Percentiles rank a stretch among this genome's conserved stretches.
Conservation (phyloP, 2,329 filamentous ascomycete genomes). For the Colletotrichum endophyticum region DNA sequence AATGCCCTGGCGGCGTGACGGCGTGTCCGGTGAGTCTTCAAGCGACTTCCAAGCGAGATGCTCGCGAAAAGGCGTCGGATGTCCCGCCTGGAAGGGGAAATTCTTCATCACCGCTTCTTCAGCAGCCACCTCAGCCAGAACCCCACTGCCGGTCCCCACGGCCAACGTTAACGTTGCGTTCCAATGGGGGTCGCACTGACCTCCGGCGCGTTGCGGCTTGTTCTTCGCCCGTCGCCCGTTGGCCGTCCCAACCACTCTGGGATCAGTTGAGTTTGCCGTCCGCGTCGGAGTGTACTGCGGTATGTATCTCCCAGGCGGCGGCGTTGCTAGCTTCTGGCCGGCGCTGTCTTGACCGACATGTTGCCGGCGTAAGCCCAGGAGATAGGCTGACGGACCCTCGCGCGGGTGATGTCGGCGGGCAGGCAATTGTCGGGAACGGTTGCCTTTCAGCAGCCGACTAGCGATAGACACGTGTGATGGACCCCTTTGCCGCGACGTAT, state of each 20-base stretch:
- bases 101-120: conserved; percentile 13
- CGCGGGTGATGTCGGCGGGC: background rate
- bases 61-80: background rate
- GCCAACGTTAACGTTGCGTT: background rate
- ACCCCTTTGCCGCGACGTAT: background rate
- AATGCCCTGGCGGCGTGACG: background rate
- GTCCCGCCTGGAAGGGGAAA: background rate
- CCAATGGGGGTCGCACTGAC: background rate
- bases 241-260: background rate
- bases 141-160: conserved; percentile 6
- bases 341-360: background rate
- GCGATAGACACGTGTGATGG: background rate
- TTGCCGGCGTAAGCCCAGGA: background rate
- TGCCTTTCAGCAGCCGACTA: background rate
- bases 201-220: background rate
- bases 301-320: background rate
- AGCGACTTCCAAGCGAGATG: background rate
- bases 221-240: background rate
- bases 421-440: background rate
- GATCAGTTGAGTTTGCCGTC: background rate
- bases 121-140: background rate
- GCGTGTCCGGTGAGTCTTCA: background rate
- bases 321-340: background rate
- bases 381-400: background rate
- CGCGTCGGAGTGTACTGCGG: background rate